Evolutionary conservation across 257 asterid species (phyloP), one percentile per base, ranked within the genome.

Genomic region (Linaria vulgaris): DNA sequence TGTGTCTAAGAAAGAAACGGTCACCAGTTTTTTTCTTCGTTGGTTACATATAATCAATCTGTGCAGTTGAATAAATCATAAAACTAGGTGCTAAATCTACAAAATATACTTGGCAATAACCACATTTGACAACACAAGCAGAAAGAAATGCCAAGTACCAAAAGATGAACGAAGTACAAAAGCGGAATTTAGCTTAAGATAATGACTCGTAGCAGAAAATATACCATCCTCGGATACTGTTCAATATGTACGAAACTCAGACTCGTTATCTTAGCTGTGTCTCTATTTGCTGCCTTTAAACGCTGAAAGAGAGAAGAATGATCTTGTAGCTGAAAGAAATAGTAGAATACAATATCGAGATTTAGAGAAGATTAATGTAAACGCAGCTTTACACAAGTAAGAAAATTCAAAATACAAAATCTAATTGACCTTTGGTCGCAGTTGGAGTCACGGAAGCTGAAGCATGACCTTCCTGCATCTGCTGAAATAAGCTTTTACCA

Each of bases 231-330:
- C 12, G 63, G 21, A 41, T 22, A 44, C 24, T 41, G 22, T 60
- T 63, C 19, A 59, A 62, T 66, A 20, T 10, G 44, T 56, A 37
- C 51, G 47, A 41, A 34, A 68, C 53, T 43, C 9, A 15, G 14
- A 19, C 19, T 63, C 34, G 59, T 67, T 50, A 66, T 61, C 55
- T 78, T 62, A 68, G 78, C 74, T 63, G 69, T 43, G 64, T 59
- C 63, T 20, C 81, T 85, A 85, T 74, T 83, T 90, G 81, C 87
- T 77, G 68, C 97, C 95, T 81, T 86, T 90, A 69, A 94, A 94
- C 56, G 97, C 97, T 67, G 99, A 94, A 78, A 94, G 99, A 59
- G 97, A 94, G 86, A 94, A 90, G 90, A 94, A 94, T 39, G 97
- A 87, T 81, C 97, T 79, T 69, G 95, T 64, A 67, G 95, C 97